These are phyloP conservation scores for Ganoderma sinense DNA, from an alignment of 1,284 basidiomycete genomes.

Conservation along the genomic window DNA sequence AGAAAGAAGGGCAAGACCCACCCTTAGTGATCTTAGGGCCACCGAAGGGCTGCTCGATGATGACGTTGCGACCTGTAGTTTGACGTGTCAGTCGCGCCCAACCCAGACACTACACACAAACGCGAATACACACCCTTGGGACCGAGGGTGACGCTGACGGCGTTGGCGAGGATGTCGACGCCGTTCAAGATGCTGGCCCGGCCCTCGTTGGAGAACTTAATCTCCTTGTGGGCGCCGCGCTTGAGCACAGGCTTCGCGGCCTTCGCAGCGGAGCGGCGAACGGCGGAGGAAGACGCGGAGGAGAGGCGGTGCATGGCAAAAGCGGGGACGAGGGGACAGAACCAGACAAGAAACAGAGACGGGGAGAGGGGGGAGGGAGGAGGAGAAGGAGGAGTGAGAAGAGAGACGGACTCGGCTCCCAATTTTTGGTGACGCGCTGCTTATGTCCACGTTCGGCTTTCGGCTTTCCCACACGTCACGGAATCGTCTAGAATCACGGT, in stretches of 20 bases:
- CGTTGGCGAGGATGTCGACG: slow-evolving; percentile 96
- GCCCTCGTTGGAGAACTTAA: slow-evolving; percentile 97
- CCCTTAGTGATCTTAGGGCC: slow-evolving; percentile 98
- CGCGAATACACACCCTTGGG: slow-evolving; percentile 80
- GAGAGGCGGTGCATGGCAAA: slow-evolving; percentile 47
- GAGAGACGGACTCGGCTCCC: slow-evolving; percentile 8
- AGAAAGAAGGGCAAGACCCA: slow-evolving; percentile 34
- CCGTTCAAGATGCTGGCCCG: slow-evolving; percentile 94
- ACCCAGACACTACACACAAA: no score
- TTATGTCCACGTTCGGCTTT: slow-evolving; percentile 26
- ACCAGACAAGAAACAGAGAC: slow-evolving; percentile 4
- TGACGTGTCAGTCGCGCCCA: slow-evolving; percentile 34
- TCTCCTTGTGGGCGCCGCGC: slow-evolving; percentile 92
- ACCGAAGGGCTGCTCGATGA: slow-evolving; percentile 98
- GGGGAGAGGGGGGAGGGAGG: no score
- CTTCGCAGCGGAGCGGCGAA: slow-evolving; percentile 52
- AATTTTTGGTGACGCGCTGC: slow-evolving; percentile 22
- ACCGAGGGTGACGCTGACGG: slow-evolving; percentile 94
- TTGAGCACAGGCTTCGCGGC: slow-evolving; percentile 57
- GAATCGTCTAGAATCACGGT: slow-evolving; percentile 40
- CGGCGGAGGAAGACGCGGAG: slow-evolving; percentile 50
- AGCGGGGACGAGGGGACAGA: slow-evolving; percentile 8
- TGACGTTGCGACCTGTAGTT: slow-evolving; percentile 88
- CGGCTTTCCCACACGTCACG: slow-evolving; percentile 11
- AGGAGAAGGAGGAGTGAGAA: slow-evolving; percentile 17